Evolutionary conservation across 169 alveolate species (phyloP), one percentile per base, ranked within the genome.

Genomic region (Cryptosporidium viatorum): DNA sequence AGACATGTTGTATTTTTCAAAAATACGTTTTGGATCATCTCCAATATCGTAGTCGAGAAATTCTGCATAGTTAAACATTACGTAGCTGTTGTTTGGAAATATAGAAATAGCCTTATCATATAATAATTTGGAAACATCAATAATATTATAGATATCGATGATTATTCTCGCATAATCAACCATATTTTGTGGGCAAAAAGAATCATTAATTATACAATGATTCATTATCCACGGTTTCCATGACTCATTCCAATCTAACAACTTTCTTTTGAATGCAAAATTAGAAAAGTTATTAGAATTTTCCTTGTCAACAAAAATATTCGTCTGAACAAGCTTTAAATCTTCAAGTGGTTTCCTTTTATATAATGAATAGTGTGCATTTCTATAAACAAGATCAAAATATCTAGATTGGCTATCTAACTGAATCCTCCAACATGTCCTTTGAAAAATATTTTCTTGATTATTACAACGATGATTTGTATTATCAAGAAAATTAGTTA

Each of bases 351-450:
- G 16, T 2, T 31, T 80, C 62, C 89, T 80, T 65, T 67, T 65
- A 48, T 62, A 80, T 26, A 80, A 16, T n/a, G 89, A 41, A 65
- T 80, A 80, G n/a, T 80, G 80, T 4, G 80, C 92, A 55, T 85
- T 85, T n/a, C 92, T 71, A 80, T 91, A 91, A 18, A 91, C 52
- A 18, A 91, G 41, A 6, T 85, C 84, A 70, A 91, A 91, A 33
- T 69, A 52, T 55, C 70, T 55, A 23, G 67, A 48, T 12, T 62
- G 52, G 26, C 62, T 80, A 50, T 74, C 92, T 55, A 91, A 60
- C 35, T 85, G 91, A 18, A 70, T 52, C 9, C 91, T 73, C 91
- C 89, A 84, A n/a, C 93, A 91, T 29, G 84, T 73, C 39, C 89
- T 59, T 80, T 80, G 89, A 48, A 80, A 80, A 23, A 65, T 37